Evolutionary conservation across 768 basidiomycete species (phyloP), one percentile per base, ranked within the genome.

Genomic region (Trametopsis cervina): DNA sequence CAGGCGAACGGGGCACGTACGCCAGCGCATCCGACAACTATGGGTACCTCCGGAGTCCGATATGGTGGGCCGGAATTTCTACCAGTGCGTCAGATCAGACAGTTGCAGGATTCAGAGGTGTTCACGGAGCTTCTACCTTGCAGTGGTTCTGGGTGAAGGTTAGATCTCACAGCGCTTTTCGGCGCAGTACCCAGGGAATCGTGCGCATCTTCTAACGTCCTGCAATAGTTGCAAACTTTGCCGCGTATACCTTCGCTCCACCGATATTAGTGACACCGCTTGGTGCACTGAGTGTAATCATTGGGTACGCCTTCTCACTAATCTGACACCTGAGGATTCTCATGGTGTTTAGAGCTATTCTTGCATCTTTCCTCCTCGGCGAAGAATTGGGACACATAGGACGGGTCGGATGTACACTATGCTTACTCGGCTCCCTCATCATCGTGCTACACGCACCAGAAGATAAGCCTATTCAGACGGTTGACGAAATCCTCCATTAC

Each of bases 251-350:
- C 0, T 99, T 97, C 58, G 96, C 96, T 1, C 96, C 95, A 52
- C 90, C 96, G 57, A 94, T 97, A 61, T 74, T 99, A 47, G 93
- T 99, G n/a, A 97, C 95, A 1, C 96, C 96, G 1, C 69, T 99
- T n/a, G 96, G 96, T 46, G 93, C 95, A 18, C 73, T 96, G 37
- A 94, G 90, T 63, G 96, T 99, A 11, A 77, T 99, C 54, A 89
- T 99, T 51, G 96, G 95, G 94, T 95, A 58, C 51, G 83, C 68
- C 4, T 26, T 10, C 37, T 35, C n/a, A n/a, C 11, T 36, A 45
- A 50, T 46, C 54, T 12, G 43, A 51, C 15, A 2, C 36, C 41
- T 41, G 39, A 29, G 27, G 17, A 24, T 11, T 44, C 11, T 39
- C 22, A 2, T 25, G 18, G 6, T 27, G 10, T 7, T 2, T 42